These are phyloP conservation scores for Silene conica DNA, from an alignment of 148 eudicot species.

Conservation along the genomic window DNA sequence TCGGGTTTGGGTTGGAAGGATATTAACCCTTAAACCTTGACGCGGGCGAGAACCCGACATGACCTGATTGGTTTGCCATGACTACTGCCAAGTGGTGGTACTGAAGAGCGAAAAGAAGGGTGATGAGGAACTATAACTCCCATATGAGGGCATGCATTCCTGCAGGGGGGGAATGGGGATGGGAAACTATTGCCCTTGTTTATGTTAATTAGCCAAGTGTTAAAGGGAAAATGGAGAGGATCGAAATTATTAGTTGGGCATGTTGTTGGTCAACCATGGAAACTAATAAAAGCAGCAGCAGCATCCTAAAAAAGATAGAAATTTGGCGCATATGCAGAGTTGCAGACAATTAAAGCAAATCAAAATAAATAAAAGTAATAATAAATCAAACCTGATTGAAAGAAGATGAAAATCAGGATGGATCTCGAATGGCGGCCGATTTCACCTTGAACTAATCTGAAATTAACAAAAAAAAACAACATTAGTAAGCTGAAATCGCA, in stretches of 20 bases:
- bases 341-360: background rate
- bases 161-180: too few relatives aligned
- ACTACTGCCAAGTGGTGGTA: too few relatives aligned
- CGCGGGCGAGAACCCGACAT: too few relatives aligned
- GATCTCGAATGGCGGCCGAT: background rate
- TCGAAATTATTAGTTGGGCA: background rate
- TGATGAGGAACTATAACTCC: too few relatives aligned
- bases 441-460: constrained; percentile 13
- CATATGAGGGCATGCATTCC: too few relatives aligned
- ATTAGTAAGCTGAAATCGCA: background rate
- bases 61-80: too few relatives aligned
- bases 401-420: background rate
- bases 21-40: too few relatives aligned
- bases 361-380: background rate
- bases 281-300: background rate
- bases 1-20: too few relatives aligned
- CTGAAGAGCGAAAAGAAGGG: too few relatives aligned
- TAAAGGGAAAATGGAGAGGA: background rate
- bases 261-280: background rate
- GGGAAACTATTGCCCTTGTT: too few relatives aligned
- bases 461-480: background rate
- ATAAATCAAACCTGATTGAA: background rate
- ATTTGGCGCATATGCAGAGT: too few relatives aligned
- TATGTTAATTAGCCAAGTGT: too few relatives aligned
- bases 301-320: background rate